phyloP scores from a whole-genome alignment of 768 basidiomycete genomes.

The Boletus pseudopeckii region DNA sequence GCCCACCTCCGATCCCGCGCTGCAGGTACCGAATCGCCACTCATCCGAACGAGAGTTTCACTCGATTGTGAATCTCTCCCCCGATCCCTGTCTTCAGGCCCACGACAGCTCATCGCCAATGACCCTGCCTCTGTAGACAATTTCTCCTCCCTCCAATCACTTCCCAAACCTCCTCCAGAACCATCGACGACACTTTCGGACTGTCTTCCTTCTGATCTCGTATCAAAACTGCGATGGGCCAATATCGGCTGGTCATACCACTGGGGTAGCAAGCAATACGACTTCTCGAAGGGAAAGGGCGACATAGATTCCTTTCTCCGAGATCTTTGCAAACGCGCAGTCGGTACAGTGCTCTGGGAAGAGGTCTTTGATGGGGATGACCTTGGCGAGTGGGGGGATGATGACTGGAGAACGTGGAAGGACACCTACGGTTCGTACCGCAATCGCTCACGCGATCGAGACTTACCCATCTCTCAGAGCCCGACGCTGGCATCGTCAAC shows the following conservation, averaged over 20 bases:
- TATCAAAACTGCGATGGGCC: slow-evolving; percentile 87
- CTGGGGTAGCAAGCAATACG: slow-evolving; percentile 95
- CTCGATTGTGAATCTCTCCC: slow-evolving; percentile 9
- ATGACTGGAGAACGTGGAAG: slow-evolving; percentile 72
- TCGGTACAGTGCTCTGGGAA: slow-evolving; percentile 66
- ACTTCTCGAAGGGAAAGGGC: slow-evolving; percentile 70
- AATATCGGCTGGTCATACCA: slow-evolving; percentile 97
- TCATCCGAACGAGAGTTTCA: slow-evolving; percentile 36
- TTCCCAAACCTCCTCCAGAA: slow-evolving; percentile 57
- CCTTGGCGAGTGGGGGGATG: slow-evolving; percentile 48
- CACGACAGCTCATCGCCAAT: slow-evolving; percentile 69
- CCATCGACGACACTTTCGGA: slow-evolving; percentile 63
- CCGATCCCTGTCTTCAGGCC: slow-evolving; percentile 39
- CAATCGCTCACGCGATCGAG: slow-evolving; percentile 1
- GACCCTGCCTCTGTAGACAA: slow-evolving; percentile 58
- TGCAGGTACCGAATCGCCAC: slow-evolving; percentile 37
- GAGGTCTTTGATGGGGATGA: slow-evolving; percentile 47
- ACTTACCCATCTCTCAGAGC: slow-evolving; percentile 47
- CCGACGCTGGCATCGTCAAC: slow-evolving; percentile 96
- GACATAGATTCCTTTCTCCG: slow-evolving; percentile 56
- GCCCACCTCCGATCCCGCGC: slow-evolving; percentile 39
- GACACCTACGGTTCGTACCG: slow-evolving; percentile 67
- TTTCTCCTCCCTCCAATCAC: slow-evolving; percentile 47
- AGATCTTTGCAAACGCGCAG: slow-evolving; percentile 59
- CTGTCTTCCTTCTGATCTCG: slow-evolving; percentile 48